Conservation (phyloP, 768 basidiomycete genomes). For the Hericium coralloides region DNA sequence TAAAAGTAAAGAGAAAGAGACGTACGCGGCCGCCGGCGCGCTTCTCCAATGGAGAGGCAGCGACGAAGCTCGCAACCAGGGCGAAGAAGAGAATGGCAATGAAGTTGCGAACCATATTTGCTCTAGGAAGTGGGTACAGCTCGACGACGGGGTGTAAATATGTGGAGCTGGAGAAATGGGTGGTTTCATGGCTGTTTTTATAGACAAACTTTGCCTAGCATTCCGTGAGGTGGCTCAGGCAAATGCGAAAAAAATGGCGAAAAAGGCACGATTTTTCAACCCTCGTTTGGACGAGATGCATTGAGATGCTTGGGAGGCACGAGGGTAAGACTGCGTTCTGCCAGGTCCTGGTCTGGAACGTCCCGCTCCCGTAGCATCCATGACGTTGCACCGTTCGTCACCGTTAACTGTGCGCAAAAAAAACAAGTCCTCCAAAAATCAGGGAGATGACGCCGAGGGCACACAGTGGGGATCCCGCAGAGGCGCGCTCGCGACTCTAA, state of each 20-base stretch:
- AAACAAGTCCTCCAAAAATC: too few species aligned
- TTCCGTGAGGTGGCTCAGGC: neutral
- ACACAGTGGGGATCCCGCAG: too few species aligned
- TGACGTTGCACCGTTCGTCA: too few species aligned
- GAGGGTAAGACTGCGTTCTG: too few species aligned
- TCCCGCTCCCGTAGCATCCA: too few species aligned
- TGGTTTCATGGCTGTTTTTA: neutral
- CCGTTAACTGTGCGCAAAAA: too few species aligned
- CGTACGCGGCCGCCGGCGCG: slow-evolving; percentile 48
- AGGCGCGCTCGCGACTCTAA: too few species aligned
- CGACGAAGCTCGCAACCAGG: slow-evolving; percentile 33
- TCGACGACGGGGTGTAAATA: neutral
- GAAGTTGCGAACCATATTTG: neutral
- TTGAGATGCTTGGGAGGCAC: too few species aligned
- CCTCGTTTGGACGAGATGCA: too few species aligned
- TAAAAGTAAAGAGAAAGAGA: slow-evolving; percentile 4
- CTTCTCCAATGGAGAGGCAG: slow-evolving; percentile 38
- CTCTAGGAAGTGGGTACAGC: neutral
- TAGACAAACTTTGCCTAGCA: neutral
- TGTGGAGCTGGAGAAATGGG: neutral
- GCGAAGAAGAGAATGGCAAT: slow-evolving; percentile 25
- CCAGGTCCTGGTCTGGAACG: too few species aligned
- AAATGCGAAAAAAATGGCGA: neutral
- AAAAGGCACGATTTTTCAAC: too few species aligned
- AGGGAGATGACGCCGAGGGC: too few species aligned